Evolutionary conservation across 495 filamentous ascomycete genomes (phyloP).

Genomic region (Xylaria grammica): DNA sequence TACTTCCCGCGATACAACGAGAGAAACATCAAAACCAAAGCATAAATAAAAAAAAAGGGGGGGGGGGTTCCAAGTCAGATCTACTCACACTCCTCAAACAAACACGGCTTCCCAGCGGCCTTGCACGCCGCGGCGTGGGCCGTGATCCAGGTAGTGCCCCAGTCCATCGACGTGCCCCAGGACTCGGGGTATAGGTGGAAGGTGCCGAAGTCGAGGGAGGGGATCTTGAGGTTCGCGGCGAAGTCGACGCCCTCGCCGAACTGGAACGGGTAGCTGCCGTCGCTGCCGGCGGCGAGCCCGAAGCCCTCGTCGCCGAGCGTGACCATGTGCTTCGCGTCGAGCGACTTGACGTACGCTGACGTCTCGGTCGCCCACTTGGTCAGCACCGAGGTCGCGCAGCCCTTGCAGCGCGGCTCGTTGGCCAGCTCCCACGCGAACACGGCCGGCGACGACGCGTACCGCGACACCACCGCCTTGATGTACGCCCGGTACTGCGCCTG

Average conservation of each 20-base stretch:
- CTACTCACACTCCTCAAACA: constrained; percentile 72
- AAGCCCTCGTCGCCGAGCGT: constrained; percentile 61
- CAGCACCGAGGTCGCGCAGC: constrained; percentile 48
- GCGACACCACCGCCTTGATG: constrained; percentile 51
- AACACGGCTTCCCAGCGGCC: constrained; percentile 66
- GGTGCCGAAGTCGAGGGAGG: constrained; percentile 68
- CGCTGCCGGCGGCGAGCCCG: constrained; percentile 47
- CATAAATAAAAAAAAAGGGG: background rate
- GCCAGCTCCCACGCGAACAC: constrained; percentile 62
- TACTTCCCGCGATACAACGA: background rate
- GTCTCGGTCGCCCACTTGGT: constrained; percentile 54
- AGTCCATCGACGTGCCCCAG: constrained; percentile 46
- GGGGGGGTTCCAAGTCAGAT: too few relatives aligned
- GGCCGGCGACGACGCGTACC: constrained; percentile 55
- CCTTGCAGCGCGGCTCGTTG: constrained; percentile 57
- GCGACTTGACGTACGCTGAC: constrained; percentile 54
- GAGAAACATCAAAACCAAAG: background rate
- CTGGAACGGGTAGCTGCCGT: constrained; percentile 64
- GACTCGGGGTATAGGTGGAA: constrained; percentile 69
- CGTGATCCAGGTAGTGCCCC: constrained; percentile 61
- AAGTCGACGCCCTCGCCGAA: constrained; percentile 69
- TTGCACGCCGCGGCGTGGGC: constrained; percentile 63
- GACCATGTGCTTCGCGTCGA: constrained; percentile 57
- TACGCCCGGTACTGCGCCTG: constrained; percentile 55
- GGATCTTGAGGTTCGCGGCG: constrained; percentile 60